These are phyloP conservation scores for Lenzites betulinus DNA, from an alignment of 768 basidiomycete species.

Conservation along the genomic window DNA sequence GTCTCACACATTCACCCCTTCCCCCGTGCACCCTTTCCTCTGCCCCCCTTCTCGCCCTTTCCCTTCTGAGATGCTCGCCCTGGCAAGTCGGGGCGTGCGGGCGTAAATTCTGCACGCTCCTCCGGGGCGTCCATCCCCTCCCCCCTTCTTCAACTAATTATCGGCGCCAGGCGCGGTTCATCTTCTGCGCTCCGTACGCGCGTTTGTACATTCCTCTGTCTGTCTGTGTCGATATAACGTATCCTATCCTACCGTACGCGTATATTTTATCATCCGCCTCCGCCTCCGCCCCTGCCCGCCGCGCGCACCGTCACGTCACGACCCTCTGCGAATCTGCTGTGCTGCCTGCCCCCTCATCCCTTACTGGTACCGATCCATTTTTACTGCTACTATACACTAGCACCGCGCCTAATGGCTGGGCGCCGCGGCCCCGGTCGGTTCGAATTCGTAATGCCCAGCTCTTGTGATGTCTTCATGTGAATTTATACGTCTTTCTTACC, in stretches of 20 bases:
- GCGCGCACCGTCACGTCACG: too few relatives aligned
- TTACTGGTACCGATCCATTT: too few relatives aligned
- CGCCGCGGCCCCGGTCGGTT: too few relatives aligned
- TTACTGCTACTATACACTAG: too few relatives aligned
- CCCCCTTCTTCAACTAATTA: neutral
- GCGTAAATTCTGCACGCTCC: neutral
- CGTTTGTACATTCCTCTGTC: constrained; percentile 10
- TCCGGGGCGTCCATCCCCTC: neutral
- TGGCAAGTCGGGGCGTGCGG: constrained; percentile 5
- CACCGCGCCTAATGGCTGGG: too few relatives aligned
- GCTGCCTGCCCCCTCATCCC: too few relatives aligned
- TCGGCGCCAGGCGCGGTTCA: constrained; percentile 12
- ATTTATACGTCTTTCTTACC: too few relatives aligned
- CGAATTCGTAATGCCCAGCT: too few relatives aligned
- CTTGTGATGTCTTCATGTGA: too few relatives aligned
- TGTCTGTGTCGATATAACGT: constrained; percentile 11
- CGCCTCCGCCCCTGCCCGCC: too few relatives aligned
- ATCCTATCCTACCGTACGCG: constrained; percentile 1
- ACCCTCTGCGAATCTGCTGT: too few relatives aligned
- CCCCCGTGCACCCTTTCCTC: neutral
- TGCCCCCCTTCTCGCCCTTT: neutral
- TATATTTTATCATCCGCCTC: too few relatives aligned
- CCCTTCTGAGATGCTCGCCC: neutral
- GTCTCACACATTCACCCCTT: neutral
- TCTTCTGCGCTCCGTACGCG: neutral